These are phyloP conservation scores for Cytidiella melzeri DNA, from an alignment of 768 basidiomycete genomes.

Conservation along the genomic window DNA sequence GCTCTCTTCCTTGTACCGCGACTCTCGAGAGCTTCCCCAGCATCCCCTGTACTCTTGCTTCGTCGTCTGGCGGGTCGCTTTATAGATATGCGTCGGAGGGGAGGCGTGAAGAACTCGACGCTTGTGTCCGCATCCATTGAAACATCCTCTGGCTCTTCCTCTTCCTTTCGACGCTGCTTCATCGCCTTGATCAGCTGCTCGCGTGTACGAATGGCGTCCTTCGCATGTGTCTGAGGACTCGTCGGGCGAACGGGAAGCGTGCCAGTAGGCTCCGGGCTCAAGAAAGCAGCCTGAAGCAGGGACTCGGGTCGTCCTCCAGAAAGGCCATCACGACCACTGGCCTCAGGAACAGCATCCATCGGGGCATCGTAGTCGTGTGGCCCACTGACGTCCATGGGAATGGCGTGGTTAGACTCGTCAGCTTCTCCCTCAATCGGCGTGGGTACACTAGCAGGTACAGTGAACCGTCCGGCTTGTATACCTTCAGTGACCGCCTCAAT, in stretches of 20 bases:
- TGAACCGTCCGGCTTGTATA: constrained; percentile 26
- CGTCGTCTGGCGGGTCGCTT: constrained; percentile 46
- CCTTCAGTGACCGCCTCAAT: constrained; percentile 29
- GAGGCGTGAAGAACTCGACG: constrained; percentile 2
- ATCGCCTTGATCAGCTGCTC: constrained; percentile 70
- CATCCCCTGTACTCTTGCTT: constrained; percentile 78
- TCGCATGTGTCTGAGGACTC: constrained; percentile 37
- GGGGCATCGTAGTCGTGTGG: not conserved
- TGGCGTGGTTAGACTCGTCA: constrained; percentile 1
- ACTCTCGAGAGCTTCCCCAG: constrained; percentile 36
- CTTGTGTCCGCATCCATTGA: constrained; percentile 11
- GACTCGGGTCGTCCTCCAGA: constrained; percentile 7
- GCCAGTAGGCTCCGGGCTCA: constrained; percentile 2
- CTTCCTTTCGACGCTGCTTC: constrained; percentile 52
- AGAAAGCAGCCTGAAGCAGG: constrained; percentile 7
- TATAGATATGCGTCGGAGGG: not conserved
- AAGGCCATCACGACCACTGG: not conserved
- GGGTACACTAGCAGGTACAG: constrained; percentile 23
- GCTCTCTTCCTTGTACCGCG: constrained; percentile 17
- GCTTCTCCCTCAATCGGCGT: constrained; percentile 2
- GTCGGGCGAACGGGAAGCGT: not conserved
- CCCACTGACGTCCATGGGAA: constrained; percentile 3
- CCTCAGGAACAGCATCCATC: not conserved
- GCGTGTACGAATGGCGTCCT: constrained; percentile 58
- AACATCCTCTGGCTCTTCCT: constrained; percentile 36